Base-by-base conservation (phyloP, 169 alveolate species). In the Plasmodium knowlesi region DNA sequence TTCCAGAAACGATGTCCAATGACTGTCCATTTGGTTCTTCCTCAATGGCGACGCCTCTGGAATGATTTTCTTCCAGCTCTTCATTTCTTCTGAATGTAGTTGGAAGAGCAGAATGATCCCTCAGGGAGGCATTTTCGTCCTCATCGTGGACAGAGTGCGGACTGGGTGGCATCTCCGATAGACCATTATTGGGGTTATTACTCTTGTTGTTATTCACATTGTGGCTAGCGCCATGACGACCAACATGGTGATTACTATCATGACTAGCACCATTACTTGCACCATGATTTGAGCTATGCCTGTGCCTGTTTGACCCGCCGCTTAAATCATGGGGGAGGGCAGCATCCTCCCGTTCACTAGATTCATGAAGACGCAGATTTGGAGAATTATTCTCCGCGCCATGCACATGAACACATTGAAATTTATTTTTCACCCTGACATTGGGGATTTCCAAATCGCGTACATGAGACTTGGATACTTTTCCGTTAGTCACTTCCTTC, bases 361-460 rank as follows among this genome's bases (percentile, higher is more conserved):
- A 30, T 54, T 28, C 73, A 54, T 88, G 79, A 39, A 12, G 41
- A 54, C 81, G 28, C 28, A 9, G 19, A 28, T 43, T 88, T n/a
- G 53, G 41, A 53, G 30, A 43, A 22, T 70, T 50, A 89, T 89
- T 89, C 43, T 61, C 91, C 5, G 88, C 43, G 8, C 78, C 74
- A 50, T 78, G 89, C 12, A 78, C 12, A 78, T 34, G 28, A 19
- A 78, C 34, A 22, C 25, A 78, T 8, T 88, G 57, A 50, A 43
- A 88, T 78, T 88, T 67, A 28, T 78, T 76, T 78, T 61, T 50
- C 72, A 53, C 43, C 50, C 82, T 61, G 3, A 57, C 34, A 32
- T 78, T 88, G 72, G 28, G 34, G 30, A 39, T 39, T 88, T 88
- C 94, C 53, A 79, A 30, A 79, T 88, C 94, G 8, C 71, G 37